Evolutionary conservation across 768 basidiomycete species (phyloP).

Genomic region (Amanita phalloides): DNA sequence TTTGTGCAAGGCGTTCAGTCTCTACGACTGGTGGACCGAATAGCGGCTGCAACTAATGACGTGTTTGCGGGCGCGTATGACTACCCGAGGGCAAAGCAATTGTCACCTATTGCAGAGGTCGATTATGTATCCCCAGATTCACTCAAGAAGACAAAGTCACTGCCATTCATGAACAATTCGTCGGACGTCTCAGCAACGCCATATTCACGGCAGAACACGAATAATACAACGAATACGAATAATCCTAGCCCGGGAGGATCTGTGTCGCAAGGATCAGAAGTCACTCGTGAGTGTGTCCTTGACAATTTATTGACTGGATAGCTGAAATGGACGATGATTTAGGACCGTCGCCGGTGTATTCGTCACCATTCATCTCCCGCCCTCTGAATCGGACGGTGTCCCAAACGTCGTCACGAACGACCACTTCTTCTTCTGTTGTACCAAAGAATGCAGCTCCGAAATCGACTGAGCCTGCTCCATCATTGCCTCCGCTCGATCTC

Average conservation of each 20-base stretch:
- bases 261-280: slow-evolving; percentile 27
- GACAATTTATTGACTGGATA: slow-evolving; percentile 4
- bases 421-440: slow-evolving; percentile 22
- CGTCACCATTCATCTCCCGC: slow-evolving; percentile 48
- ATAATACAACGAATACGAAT: slow-evolving; percentile 3
- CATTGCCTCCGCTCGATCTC: slow-evolving; percentile 33
- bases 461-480: not conserved
- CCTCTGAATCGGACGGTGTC: slow-evolving; percentile 58
- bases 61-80: slow-evolving; percentile 24
- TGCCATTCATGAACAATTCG: slow-evolving; percentile 10
- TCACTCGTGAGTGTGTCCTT: slow-evolving; percentile 33
- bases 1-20: slow-evolving; percentile 30
- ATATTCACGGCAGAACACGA: slow-evolving; percentile 8
- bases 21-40: slow-evolving; percentile 21
- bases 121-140: slow-evolving; percentile 45
- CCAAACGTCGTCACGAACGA: slow-evolving; percentile 49
- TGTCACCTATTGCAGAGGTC: slow-evolving; percentile 59
- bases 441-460: slow-evolving; percentile 7
- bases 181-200: slow-evolving; percentile 13
- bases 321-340: not conserved
- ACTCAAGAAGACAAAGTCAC: slow-evolving; percentile 11
- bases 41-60: slow-evolving; percentile 16
- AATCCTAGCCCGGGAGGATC: slow-evolving; percentile 24
- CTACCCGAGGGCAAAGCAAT: slow-evolving; percentile 34
- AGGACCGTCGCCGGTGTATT: slow-evolving; percentile 40